These are phyloP conservation scores for Pterulicium gracile DNA, from an alignment of 1,284 basidiomycete species.

Conservation along the genomic window DNA sequence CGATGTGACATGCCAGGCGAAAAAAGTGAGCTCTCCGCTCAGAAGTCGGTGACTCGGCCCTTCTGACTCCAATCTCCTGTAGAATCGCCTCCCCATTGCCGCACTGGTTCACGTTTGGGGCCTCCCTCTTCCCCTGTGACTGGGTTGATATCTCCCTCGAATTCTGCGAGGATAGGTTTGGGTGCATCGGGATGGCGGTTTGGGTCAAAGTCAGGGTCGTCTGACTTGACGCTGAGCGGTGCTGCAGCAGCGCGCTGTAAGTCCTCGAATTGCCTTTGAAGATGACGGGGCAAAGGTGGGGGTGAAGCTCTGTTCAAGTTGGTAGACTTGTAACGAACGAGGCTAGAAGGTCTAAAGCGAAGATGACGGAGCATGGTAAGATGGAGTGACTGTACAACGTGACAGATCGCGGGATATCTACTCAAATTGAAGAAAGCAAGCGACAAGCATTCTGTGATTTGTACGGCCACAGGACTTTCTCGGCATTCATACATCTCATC, in stretches of 20 bases:
- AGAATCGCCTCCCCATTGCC: constrained; percentile 39
- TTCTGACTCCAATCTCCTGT: constrained; percentile 78
- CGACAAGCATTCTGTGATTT: too few species aligned
- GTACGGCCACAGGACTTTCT: too few species aligned
- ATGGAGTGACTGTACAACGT: not conserved
- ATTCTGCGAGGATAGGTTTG: constrained; percentile 45
- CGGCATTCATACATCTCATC: too few species aligned
- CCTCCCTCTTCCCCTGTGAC: constrained; percentile 66
- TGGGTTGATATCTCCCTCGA: constrained; percentile 67
- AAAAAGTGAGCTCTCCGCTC: constrained; percentile 8
- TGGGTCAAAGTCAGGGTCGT: constrained; percentile 20
- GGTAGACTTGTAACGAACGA: constrained; percentile 15
- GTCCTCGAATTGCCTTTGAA: constrained; percentile 70
- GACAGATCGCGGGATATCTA: too few species aligned
- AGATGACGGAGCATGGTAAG: not conserved
- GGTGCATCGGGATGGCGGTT: constrained; percentile 61
- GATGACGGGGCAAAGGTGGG: constrained; percentile 53
- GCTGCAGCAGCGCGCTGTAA: constrained; percentile 51
- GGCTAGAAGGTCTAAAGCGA: not conserved
- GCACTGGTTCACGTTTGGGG: constrained; percentile 66
- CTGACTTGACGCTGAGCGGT: constrained; percentile 24
- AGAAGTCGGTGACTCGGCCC: constrained; percentile 76
- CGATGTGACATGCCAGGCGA: constrained; percentile 1
- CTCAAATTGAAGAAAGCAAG: too few species aligned
- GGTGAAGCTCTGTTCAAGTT: constrained; percentile 49